Percentiles rank a stretch among this genome's conserved stretches.
Evolutionary conservation across 2,329 filamentous ascomycete genomes (phyloP).

Genomic region (Aspergillus tamarii): DNA sequence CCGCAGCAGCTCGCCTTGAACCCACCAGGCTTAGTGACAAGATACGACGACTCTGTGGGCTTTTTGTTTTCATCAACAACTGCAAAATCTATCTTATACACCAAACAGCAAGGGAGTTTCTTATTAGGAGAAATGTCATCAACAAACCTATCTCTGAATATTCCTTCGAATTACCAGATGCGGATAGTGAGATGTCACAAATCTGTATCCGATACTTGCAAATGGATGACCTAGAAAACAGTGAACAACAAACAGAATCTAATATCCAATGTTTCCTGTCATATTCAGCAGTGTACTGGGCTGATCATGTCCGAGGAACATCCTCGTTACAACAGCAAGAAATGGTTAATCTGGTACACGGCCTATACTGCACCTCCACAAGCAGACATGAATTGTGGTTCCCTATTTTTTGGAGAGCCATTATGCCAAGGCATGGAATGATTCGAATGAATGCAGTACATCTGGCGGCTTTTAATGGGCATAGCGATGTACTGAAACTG

Average conservation of each 20-base stretch:
- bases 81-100: constrained; percentile 24
- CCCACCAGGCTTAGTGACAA: not conserved
- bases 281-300: constrained; percentile 6
- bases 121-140: not conserved
- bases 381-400: too few species aligned
- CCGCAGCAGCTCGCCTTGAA: too few species aligned
- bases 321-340: not conserved
- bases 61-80: constrained; percentile 21
- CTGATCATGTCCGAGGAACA: not conserved
- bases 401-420: too few species aligned
- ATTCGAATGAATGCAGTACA: too few species aligned
- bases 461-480: too few species aligned
- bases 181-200: not conserved
- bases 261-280: not conserved
- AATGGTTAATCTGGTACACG: not conserved
- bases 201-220: not conserved
- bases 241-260: not conserved
- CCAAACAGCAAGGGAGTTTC: constrained; percentile 19
- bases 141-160: not conserved
- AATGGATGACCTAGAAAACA: not conserved
- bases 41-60: constrained; percentile 8
- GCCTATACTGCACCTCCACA: not conserved
- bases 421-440: too few species aligned
- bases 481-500: too few species aligned
- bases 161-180: not conserved